Conservation (phyloP, 768 basidiomycete species). For the Gloeostereum incarnatum region DNA sequence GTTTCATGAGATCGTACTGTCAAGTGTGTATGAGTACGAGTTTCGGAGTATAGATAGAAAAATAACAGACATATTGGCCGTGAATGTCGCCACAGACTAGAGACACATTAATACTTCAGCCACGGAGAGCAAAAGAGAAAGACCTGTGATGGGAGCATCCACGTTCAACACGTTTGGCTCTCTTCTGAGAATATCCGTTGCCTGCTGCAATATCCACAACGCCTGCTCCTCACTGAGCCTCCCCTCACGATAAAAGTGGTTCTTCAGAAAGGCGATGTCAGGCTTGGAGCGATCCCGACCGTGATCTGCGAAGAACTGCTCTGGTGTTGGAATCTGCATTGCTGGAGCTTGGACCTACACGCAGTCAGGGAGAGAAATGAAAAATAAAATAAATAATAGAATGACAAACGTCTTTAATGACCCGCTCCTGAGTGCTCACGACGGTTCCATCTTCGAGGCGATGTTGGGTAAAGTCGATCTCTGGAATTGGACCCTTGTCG, state of each 20-base stretch:
- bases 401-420: slow-evolving; percentile 78
- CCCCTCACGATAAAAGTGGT: slow-evolving; percentile 97
- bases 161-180: slow-evolving; percentile 92
- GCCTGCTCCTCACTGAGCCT: slow-evolving; percentile 92
- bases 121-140: slow-evolving; percentile 8
- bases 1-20: slow-evolving; percentile 90
- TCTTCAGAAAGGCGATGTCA: slow-evolving; percentile 94
- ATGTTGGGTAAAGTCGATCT: slow-evolving; percentile 89
- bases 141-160: slow-evolving; percentile 96
- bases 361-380: neutral
- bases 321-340: slow-evolving; percentile 83
- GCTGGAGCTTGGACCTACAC: slow-evolving; percentile 94
- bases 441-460: slow-evolving; percentile 85
- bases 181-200: slow-evolving; percentile 69
- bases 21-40: slow-evolving; percentile 18
- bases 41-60: slow-evolving; percentile 6
- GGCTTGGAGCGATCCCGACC: slow-evolving; percentile 81
- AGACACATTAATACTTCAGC: neutral
- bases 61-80: slow-evolving; percentile 86
- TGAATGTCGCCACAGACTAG: slow-evolving; percentile 98
- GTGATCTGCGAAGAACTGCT: slow-evolving; percentile 80
- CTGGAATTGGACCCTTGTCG: slow-evolving; percentile 39
- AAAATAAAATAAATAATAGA: neutral
- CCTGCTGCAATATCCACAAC: slow-evolving; percentile 84
- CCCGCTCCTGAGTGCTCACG: slow-evolving; percentile 90